These are phyloP conservation scores for Elsinoe batatas DNA, from an alignment of 2,329 filamentous ascomycete species.

Conservation along the genomic window DNA sequence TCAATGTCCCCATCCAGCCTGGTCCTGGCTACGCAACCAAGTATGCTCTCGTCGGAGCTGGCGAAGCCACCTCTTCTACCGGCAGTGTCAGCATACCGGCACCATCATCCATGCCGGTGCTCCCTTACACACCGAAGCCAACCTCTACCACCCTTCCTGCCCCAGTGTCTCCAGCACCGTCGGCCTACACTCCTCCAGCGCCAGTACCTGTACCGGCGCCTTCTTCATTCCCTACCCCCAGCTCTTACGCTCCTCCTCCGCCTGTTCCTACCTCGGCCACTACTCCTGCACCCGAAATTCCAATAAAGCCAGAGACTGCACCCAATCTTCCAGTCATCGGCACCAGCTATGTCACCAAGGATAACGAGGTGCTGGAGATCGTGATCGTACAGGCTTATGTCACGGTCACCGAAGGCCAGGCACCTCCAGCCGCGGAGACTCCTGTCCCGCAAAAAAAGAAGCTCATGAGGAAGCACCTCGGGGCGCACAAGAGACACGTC, in stretches of 20 bases:
- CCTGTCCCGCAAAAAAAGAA: not conserved
- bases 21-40: conserved; percentile 34
- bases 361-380: conserved; percentile 36
- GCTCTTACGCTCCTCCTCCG: conserved; percentile 13
- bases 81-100: not conserved
- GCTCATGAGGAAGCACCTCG: not conserved
- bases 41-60: conserved; percentile 23
- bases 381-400: conserved; percentile 35
- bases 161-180: conserved; percentile 16
- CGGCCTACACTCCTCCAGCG: conserved; percentile 15
- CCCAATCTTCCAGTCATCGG: conserved; percentile 20
- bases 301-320: conserved; percentile 19
- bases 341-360: conserved; percentile 35
- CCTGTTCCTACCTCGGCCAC: conserved; percentile 25
- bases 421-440: not conserved
- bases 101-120: not conserved
- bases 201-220: conserved; percentile 20
- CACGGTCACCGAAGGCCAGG: conserved; percentile 27
- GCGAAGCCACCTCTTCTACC: not conserved
- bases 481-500: conserved; percentile 2
- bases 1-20: conserved; percentile 44
- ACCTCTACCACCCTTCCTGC: not conserved
- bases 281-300: conserved; percentile 24
- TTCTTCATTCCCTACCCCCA: conserved; percentile 14
- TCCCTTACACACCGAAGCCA: not conserved